phyloP scores from a whole-genome alignment of 176 grass and related monocot species.

The Hordeum vulgare region MorexV3_pseudomolecules_assembly NC_058520.1:594394730-594395229 shows the following conservation, averaged over 20 bases:
- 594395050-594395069: not conserved
- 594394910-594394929: too few species aligned
- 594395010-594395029: not conserved
- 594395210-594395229: not conserved
- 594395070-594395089: slow-evolving; percentile 20
- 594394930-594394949: too few species aligned
- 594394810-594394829: not conserved
- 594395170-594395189: not conserved
- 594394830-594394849: too few species aligned
- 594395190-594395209: not conserved
- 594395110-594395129: not conserved
- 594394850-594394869: too few species aligned
- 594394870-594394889: too few species aligned
- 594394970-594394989: not conserved
- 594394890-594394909: too few species aligned
- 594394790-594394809: not conserved
- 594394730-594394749: not conserved
- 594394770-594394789: slow-evolving; percentile 18
- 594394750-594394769: not conserved
- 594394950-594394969: too few species aligned
- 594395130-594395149: not conserved
- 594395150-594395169: slow-evolving; percentile 6
- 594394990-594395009: not conserved
- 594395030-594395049: not conserved
- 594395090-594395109: not conserved